These are phyloP conservation scores for Pelargonium australe DNA, from an alignment of 441 rosid species.

Conservation along the genomic window DNA sequence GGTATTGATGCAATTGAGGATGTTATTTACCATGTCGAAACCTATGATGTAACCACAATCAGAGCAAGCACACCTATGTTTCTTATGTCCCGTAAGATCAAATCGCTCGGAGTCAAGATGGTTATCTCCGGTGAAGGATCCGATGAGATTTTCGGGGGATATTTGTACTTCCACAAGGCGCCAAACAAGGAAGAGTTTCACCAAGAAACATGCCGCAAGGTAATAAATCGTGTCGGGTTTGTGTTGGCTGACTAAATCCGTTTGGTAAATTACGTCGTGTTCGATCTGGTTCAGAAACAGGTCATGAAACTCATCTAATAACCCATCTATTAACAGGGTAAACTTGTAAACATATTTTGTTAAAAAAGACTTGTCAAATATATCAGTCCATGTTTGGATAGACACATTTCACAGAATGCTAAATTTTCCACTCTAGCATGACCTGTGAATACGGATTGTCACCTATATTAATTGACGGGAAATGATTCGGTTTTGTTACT, in stretches of 20 bases:
- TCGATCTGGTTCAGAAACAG: too few relatives aligned
- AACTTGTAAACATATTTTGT: too few relatives aligned
- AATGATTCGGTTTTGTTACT: not conserved
- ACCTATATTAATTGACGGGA: not conserved
- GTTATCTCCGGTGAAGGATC: conserved; percentile 99
- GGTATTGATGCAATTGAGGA: conserved; percentile 96
- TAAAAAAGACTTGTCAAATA: too few relatives aligned
- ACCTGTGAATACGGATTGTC: too few relatives aligned
- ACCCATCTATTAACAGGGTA: too few relatives aligned
- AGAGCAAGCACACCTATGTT: conserved; percentile 99
- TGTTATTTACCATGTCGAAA: conserved; percentile 91
- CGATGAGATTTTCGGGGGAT: conserved; percentile 96
- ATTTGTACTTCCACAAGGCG: conserved; percentile 95
- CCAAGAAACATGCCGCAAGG: conserved; percentile 95
- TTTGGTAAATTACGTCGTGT: too few relatives aligned
- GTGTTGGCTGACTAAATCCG: too few relatives aligned
- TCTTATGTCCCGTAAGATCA: conserved; percentile 96
- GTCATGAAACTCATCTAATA: too few relatives aligned
- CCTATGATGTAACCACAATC: conserved; percentile 92
- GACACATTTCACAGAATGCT: too few relatives aligned
- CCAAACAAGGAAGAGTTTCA: conserved; percentile 94
- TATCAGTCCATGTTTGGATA: too few relatives aligned
- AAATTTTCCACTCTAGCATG: too few relatives aligned
- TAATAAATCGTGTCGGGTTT: conserved; percentile 11
- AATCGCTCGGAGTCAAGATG: conserved; percentile 98